A percentile compares a stretch with the other conserved stretches of the same genome.
These are phyloP conservation scores for Cystobasidiopsis lactophilus DNA, from an alignment of 768 basidiomycete species.

Conservation along the genomic window DNA sequence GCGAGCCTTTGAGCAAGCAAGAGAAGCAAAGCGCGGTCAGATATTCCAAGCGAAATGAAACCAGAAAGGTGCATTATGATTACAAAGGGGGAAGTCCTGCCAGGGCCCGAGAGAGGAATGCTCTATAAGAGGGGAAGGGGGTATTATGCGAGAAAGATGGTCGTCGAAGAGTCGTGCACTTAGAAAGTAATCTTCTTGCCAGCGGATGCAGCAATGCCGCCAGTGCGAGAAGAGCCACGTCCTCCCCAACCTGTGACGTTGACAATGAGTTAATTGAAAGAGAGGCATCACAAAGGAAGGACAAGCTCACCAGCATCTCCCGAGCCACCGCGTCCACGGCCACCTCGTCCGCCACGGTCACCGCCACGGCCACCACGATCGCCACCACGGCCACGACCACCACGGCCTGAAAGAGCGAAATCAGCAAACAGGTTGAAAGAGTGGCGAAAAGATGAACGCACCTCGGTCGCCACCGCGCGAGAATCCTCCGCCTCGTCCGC, in stretches of 20 bases:
- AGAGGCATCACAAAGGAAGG: neutral
- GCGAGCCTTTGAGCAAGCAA: too few relatives aligned
- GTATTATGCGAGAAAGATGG: too few relatives aligned
- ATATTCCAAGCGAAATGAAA: too few relatives aligned
- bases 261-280: neutral
- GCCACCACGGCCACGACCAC: slow-evolving; percentile 23
- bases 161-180: too few relatives aligned
- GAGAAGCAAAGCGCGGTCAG: too few relatives aligned
- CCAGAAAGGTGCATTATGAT: too few relatives aligned
- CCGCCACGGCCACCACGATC: slow-evolving; percentile 26
- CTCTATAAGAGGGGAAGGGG: too few relatives aligned
- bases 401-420: neutral
- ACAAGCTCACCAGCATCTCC: neutral
- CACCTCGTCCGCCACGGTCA: slow-evolving; percentile 23
- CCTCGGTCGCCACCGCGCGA: neutral
- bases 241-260: slow-evolving; percentile 14
- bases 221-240: slow-evolving; percentile 20
- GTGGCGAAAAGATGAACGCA: slow-evolving; percentile 17
- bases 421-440: neutral
- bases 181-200: slow-evolving; percentile 30
- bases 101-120: too few relatives aligned
- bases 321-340: slow-evolving; percentile 19
- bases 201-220: slow-evolving; percentile 12
- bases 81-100: too few relatives aligned
- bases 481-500: neutral